Evolutionary conservation across 1,139 yeast genomes (phyloP).

Genomic region (Hemisphaericaspora lyxosophila): DNA sequence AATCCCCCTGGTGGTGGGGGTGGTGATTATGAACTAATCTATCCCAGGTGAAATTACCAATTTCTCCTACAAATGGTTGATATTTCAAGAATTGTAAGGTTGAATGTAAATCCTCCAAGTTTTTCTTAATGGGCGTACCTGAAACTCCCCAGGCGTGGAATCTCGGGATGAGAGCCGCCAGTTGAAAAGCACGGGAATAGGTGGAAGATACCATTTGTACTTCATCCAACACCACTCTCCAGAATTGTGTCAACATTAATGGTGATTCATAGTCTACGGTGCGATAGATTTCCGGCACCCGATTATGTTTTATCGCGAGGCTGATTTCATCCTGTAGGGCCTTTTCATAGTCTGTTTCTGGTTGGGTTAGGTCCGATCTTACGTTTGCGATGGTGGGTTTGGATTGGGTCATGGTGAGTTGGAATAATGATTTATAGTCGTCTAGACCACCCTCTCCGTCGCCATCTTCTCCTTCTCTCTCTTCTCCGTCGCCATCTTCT

Average conservation of each 20-base stretch:
- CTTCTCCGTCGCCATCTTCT: slow-evolving; percentile 4
- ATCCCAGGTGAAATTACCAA: slow-evolving; percentile 44
- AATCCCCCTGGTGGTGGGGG: slow-evolving; percentile 48
- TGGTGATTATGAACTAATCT: slow-evolving; percentile 18
- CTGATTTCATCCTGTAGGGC: slow-evolving; percentile 39
- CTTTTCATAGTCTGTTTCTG: slow-evolving; percentile 35
- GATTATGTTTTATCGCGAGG: slow-evolving; percentile 33
- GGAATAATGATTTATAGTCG: slow-evolving; percentile 31
- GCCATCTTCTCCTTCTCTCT: slow-evolving; percentile 1
- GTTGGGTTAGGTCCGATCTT: slow-evolving; percentile 19
- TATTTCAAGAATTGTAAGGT: slow-evolving; percentile 64
- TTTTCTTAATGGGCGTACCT: slow-evolving; percentile 83
- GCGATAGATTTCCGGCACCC: slow-evolving; percentile 24
- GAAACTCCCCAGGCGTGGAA: slow-evolving; percentile 96
- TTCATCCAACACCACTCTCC: slow-evolving; percentile 89
- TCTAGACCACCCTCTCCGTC: slow-evolving; percentile 15
- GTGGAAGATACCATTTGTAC: slow-evolving; percentile 88
- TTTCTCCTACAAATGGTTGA: slow-evolving; percentile 56
- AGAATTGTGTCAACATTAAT: slow-evolving; percentile 76
- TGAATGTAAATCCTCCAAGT: slow-evolving; percentile 67
- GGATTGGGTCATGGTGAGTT: slow-evolving; percentile 24
- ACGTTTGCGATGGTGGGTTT: slow-evolving; percentile 33
- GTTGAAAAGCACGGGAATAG: slow-evolving; percentile 72
- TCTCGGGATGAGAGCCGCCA: slow-evolving; percentile 77
- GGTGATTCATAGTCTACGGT: slow-evolving; percentile 71